These are phyloP conservation scores for Dioscorea cayenensis DNA, from an alignment of 116 monocot species.

Conservation along the genomic window DNA sequence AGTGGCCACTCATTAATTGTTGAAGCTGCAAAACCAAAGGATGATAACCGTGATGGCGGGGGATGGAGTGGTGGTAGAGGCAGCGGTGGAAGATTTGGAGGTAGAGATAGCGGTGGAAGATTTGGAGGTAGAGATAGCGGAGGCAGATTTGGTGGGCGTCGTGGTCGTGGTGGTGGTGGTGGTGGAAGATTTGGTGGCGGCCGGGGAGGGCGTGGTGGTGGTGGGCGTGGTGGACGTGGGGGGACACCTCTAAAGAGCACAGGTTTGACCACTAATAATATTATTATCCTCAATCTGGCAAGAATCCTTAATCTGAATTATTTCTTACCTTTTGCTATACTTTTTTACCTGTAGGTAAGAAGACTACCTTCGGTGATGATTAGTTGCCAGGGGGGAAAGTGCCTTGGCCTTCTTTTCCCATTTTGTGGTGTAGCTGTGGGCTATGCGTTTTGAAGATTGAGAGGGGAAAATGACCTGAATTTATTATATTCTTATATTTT, in stretches of 20 bases:
- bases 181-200: conserved; percentile 11
- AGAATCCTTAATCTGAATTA: neutral
- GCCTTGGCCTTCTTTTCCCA: neutral
- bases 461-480: too few species aligned
- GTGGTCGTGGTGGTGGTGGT: conserved; percentile 17
- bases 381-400: neutral
- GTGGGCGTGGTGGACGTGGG: conserved; percentile 12
- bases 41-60: conserved; percentile 16
- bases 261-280: neutral
- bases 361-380: conserved; percentile 1
- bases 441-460: too few species aligned
- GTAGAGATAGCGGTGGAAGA: conserved; percentile 9
- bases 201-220: neutral
- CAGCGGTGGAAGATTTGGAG: neutral
- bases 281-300: too few species aligned
- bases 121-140: conserved; percentile 17
- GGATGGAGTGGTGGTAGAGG: conserved; percentile 15
- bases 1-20: conserved; percentile 24
- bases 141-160: conserved; percentile 5
- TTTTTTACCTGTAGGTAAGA: neutral
- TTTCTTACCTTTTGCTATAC: neutral
- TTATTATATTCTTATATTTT: too few species aligned
- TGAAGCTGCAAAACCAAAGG: conserved; percentile 35
- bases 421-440: too few species aligned
- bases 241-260: neutral